Evolutionary conservation across 495 filamentous ascomycete species (phyloP), one percentile per base, ranked within the genome.

Genomic region (Trichodelitschia bisporula): DNA sequence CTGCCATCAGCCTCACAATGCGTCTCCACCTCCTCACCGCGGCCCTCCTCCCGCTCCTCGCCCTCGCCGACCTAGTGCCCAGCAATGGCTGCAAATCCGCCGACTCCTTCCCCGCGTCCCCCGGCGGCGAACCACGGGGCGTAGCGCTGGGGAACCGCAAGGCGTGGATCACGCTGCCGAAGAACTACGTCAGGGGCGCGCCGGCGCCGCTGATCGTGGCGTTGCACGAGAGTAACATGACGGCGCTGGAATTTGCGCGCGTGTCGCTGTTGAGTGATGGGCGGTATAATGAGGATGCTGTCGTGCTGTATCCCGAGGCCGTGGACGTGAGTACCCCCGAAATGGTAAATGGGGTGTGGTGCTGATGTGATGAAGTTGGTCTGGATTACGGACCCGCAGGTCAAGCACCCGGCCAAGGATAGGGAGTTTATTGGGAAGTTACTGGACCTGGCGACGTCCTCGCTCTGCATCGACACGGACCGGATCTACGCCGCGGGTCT

Each of bases 401-500:
- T 17, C 25, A 33, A 43, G 18, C 26, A 47, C 33, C n/a, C n/a
- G n/a, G n/a, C n/a, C n/a, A n/a, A n/a, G n/a, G 47, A 49, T 29
- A 16, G 42, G 3, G 28, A n/a, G 1, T 48, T 50, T 34, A 43
- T 31, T n/a, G 15, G 26, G 11, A 57, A 63, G 14, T 54, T 65
- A 14, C 47, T 71, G 15, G 47, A 49, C n/a, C 39, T 54, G 12
- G 33, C 59, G 16, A 38, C 51, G 36, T 36, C 44, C 13, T 34
- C 37, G 13, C 47, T 58, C 27, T 67, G 63, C 43, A 51, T 71
- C 31, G 64, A 71, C 35, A 32, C 43, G 3, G 37, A 38, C 24
- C 56, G 62, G 16, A 45, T 69, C 19, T 71, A 62, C 34, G 61
- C 64, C 1, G 53, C 56, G 4, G 66, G 67, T 2, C 64, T 67